Evolutionary conservation across 805 yeast genomes (phyloP).

Genomic region (Lipomyces spencermartinsiae): DNA sequence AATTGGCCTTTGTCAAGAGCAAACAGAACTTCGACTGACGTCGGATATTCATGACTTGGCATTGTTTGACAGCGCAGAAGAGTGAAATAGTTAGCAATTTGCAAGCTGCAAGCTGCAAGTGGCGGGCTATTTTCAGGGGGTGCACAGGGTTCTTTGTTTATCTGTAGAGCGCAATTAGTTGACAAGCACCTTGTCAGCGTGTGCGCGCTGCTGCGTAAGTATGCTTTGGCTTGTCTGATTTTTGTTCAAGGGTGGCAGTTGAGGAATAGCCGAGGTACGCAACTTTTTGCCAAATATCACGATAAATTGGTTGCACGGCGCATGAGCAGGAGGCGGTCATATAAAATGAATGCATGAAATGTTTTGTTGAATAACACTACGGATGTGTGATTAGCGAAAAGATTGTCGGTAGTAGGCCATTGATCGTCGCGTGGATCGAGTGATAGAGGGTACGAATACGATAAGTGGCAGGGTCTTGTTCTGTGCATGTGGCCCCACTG

Average conservation of each 20-base stretch:
- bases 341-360: not conserved
- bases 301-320: not conserved
- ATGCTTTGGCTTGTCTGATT: too few relatives aligned
- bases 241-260: too few relatives aligned
- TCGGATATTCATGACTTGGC: too few relatives aligned
- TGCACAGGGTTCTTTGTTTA: not conserved
- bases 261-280: too few relatives aligned
- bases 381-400: not conserved
- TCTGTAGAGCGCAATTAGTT: not conserved
- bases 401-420: not conserved
- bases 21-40: too few relatives aligned
- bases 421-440: slow-evolving; percentile 2
- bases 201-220: too few relatives aligned
- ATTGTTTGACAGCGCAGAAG: too few relatives aligned
- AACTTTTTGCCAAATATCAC: too few relatives aligned
- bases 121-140: not conserved
- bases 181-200: not conserved
- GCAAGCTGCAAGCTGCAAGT: not conserved
- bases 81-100: not conserved
- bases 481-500: slow-evolving; percentile 1
- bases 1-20: too few relatives aligned
- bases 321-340: not conserved
- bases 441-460: not conserved
- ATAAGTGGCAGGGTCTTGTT: not conserved
- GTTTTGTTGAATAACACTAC: too few relatives aligned